Evolutionary conservation across 2,329 filamentous ascomycete species (phyloP), one percentile per base, ranked within the genome.

Genomic region (Penicillium sp.): DNA sequence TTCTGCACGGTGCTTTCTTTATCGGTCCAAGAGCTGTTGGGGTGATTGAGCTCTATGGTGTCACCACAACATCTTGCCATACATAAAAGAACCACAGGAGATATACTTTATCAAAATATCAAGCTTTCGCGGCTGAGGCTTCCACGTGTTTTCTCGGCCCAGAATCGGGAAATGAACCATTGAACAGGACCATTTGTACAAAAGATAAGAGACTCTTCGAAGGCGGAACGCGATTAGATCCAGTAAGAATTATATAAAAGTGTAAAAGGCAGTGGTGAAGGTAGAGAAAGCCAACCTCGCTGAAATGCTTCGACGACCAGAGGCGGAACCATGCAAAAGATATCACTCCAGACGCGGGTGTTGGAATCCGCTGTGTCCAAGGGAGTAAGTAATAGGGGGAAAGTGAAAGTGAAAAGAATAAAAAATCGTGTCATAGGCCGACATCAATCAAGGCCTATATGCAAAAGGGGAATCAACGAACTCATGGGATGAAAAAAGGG

Each of bases 391-490:
- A 11, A 23, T 23, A 52, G 50, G 19, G 19, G 19, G 19, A 61
- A 55, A 50, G 50, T 50, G 54, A 50, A 55, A 42, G 42, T 29
- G 49, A 43, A 42, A 55, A 46, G 53, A 52, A 61, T 43, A 50
- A 51, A 53, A 54, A 49, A 39, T 42, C 42, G 43, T 39, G 35
- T 43, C 42, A 55, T 45, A 55, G 52, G 54, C 56, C 54, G 54
- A 57, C 58, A 57, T 52, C 55, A 37, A 61, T 21, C 42, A 53
- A 44, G 45, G 13, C 26, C 25, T 29, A 61, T 33, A 56, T 64
- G 62, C 61, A 65, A 43, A 43, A 58, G 63, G 63, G 58, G 63
- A 62, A 63, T 63, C 62, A 63, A 66, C 50, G 50, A 61, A 53
- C 13, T 43, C 23, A 26, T 19, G 46, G 42, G 29, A 46, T 29